These are phyloP conservation scores for Rhodomyrtus psidioides DNA, from an alignment of 441 rosid genomes.

Conservation along the genomic window DNA sequence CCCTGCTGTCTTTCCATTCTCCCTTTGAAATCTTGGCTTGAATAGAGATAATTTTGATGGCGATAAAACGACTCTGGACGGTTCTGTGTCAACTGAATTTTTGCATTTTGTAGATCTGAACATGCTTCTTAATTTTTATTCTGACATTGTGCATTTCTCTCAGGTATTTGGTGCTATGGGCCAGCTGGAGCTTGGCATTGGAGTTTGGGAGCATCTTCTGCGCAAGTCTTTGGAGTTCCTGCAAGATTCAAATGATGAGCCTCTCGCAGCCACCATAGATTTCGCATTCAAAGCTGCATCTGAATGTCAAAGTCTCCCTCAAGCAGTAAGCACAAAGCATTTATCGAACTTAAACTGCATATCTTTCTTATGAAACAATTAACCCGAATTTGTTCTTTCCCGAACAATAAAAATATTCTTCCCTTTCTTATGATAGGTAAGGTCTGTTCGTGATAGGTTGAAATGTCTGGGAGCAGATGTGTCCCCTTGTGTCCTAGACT, in stretches of 20 bases:
- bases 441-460: constrained; percentile 79
- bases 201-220: constrained; percentile 78
- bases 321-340: constrained; percentile 58
- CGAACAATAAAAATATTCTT: constrained; percentile 4
- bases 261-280: constrained; percentile 75
- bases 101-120: background rate
- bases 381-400: background rate
- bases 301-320: constrained; percentile 85
- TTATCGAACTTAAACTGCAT: background rate
- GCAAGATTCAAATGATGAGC: constrained; percentile 67
- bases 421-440: constrained; percentile 48
- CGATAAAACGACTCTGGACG: background rate
- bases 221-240: constrained; percentile 70
- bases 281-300: constrained; percentile 88
- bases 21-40: background rate
- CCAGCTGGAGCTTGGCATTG: constrained; percentile 82
- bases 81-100: background rate
- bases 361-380: background rate
- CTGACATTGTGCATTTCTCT: constrained; percentile 5
- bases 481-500: constrained; percentile 76
- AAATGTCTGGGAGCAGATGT: constrained; percentile 75
- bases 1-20: background rate
- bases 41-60: background rate
- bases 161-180: constrained; percentile 90
- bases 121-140: background rate